Evolutionary conservation across 1,284 basidiomycete species (phyloP), one percentile per base, ranked within the genome.

Genomic region (Leccinum variabile): DNA sequence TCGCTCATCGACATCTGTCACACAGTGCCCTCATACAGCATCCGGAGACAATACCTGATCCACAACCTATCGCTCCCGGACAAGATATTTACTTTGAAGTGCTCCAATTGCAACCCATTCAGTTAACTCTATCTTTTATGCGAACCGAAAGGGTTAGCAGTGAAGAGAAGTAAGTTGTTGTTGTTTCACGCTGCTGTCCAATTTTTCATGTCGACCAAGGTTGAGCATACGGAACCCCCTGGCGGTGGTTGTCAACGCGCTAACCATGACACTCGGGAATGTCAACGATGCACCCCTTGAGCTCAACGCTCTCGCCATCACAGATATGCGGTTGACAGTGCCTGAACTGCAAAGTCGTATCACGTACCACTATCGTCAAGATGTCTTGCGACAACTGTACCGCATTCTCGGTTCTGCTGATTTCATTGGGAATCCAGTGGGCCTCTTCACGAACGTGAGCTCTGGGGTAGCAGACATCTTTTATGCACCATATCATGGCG

Each of bases 391-490:
- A 33, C 97, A 99, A 75, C 82, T 99, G 10, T 98, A 99, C 77
- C 90, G 97, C 33, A 94, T 99, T 32, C 83, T 99, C 8, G 97
- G 97, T 32, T 97, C 95, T 3, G 96, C 97, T 1, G 97, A 99
- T 77, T 98, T 99, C 79, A 89, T 93, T 65, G 91, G 87, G 8
- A 92, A 92, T 70, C 97, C 97, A 5, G 95, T 98, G 33, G 97
- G 97, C 13, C 82, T 99, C 58, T 99, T 99, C 82, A 98, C 94
- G 65, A 99, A 98, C 72, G 96, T 99, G 72, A 97, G 94, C 72
- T 98, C 95, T 28, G 97, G 97, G n/a, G 94, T 99, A 8, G 92
- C 93, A 55, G 97, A 99, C 76, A 96, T 99, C 68, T 99, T 99
- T 82, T 98, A 99, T 72, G 97, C 98, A 77, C 97, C 97, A 9